Evolutionary conservation across 2,329 filamentous ascomycete species (phyloP), one percentile per base, ranked within the genome.

Genomic region (Colletotrichum tanaceti): DNA sequence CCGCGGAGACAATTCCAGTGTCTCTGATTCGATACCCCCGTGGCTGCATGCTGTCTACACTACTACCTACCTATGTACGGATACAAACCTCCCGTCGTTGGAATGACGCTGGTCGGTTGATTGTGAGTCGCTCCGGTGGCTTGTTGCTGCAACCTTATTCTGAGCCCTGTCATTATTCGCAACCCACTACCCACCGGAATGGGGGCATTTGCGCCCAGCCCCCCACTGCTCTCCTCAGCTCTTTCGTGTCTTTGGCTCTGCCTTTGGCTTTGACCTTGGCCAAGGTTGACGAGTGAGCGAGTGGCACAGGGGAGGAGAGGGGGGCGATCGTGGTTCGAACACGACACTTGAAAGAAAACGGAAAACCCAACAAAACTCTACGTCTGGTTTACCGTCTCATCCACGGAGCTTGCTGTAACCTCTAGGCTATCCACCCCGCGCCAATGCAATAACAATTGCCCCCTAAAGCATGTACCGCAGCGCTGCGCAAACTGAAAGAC

Each of bases 91-190:
- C 20, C 20, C 57, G 16, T 6, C 10, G 24, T 13, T 39, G 43
- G 59, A 54, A 49, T 54, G 41, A 43, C 49, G 60, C 43, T 59
- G 65, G 32, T 22, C 61, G 65, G 65, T 47, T 65, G 59, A 54
- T 59, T 68, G 41, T 41, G 53, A 65, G 41, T 54, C 44, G 41
- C 28, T 49, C 47, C 44, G 43, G 20, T 43, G 53, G 38, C 53
- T 53, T 55, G 60, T 24, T 59, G 63, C 55, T 68, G 55, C 44
- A 68, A 68, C 65, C 65, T 68, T 68, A 68, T 60, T 58, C 61
- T 50, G 53, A 65, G 62, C 55, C 65, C 50, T 57, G 62, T 46
- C 54, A 39, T 50, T 57, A 55, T 39, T 39, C 22, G 38, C 49
- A 60, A 28, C 28, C 32, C 16, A 44, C 65, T 60, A 65, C 39